Evolutionary conservation across 805 yeast species (phyloP).

Genomic region (Candida silvatica): DNA sequence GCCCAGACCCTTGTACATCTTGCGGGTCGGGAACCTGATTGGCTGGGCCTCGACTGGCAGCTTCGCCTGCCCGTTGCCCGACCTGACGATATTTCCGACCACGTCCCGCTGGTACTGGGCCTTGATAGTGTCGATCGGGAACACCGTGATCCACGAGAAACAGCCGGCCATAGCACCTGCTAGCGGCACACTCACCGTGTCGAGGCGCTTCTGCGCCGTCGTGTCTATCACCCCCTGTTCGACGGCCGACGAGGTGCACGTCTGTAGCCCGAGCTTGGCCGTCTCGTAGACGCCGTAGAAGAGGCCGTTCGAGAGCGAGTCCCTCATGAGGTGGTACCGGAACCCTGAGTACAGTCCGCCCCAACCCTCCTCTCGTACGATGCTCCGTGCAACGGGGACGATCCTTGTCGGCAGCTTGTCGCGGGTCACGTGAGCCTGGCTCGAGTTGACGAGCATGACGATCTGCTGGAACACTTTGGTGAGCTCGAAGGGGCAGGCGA

Average conservation of each 20-base stretch:
- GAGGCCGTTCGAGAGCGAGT: constrained; percentile 60
- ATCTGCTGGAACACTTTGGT: constrained; percentile 77
- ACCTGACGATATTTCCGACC: constrained; percentile 55
- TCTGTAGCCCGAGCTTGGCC: constrained; percentile 38
- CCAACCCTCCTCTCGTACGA: constrained; percentile 51
- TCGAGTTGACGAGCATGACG: constrained; percentile 34
- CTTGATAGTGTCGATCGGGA: constrained; percentile 77
- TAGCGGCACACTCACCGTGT: constrained; percentile 35
- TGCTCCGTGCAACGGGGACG: constrained; percentile 39
- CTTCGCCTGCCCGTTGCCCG: constrained; percentile 36
- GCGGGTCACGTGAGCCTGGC: constrained; percentile 10
- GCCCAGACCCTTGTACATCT: constrained; percentile 70
- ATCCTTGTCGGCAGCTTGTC: constrained; percentile 23
- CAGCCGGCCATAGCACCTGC: constrained; percentile 82
- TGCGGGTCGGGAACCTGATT: constrained; percentile 32
- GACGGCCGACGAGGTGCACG: constrained; percentile 17
- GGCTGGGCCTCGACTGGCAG: constrained; percentile 26
- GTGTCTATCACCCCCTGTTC: constrained; percentile 1
- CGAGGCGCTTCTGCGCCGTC: constrained; percentile 13
- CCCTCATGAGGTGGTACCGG: constrained; percentile 58
- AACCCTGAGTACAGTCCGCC: constrained; percentile 67
- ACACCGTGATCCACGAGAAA: constrained; percentile 64
- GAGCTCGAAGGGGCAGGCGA: constrained; percentile 82
- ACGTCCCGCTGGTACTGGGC: constrained; percentile 68
- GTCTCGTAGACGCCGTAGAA: constrained; percentile 75